These are phyloP conservation scores for Ceratocystis alfenasii DNA, from an alignment of 2,329 filamentous ascomycete species.

Conservation along the genomic window DNA sequence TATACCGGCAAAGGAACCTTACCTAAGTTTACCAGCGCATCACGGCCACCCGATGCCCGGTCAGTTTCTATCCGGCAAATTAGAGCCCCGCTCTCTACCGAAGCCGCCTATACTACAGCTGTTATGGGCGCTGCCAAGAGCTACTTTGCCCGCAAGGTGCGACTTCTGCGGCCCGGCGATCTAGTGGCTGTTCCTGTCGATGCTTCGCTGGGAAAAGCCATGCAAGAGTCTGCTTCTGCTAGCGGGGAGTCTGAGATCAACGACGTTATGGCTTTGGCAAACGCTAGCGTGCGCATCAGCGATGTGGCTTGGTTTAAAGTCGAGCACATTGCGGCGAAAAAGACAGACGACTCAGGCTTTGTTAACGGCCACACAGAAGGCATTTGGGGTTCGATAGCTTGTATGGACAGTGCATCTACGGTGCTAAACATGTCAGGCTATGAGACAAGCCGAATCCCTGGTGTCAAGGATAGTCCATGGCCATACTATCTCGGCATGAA, in stretches of 20 bases:
- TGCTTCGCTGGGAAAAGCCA: constrained; percentile 65
- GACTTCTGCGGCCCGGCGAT: constrained; percentile 77
- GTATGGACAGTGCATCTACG: constrained; percentile 75
- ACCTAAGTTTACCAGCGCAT: constrained; percentile 44
- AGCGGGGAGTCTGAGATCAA: constrained; percentile 54
- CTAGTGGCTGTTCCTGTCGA: constrained; percentile 83
- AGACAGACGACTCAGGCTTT: constrained; percentile 39
- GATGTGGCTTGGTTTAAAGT: constrained; percentile 89
- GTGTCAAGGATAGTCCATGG: constrained; percentile 67
- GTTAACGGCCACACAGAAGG: constrained; percentile 45
- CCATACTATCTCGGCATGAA: constrained; percentile 77
- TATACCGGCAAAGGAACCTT: constrained; percentile 42
- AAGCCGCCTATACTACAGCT: constrained; percentile 71
- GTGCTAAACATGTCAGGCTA: constrained; percentile 87
- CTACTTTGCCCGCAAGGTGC: constrained; percentile 71
- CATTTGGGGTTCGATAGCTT: constrained; percentile 74
- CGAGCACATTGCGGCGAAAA: constrained; percentile 54
- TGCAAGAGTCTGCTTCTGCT: constrained; percentile 56
- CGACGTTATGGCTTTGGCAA: constrained; percentile 45
- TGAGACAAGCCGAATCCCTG: constrained; percentile 67
- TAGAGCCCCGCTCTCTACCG: constrained; percentile 76
- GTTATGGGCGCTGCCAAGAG: constrained; percentile 77
- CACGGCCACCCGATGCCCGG: constrained; percentile 47
- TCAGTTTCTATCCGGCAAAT: constrained; percentile 85
- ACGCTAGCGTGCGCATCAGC: constrained; percentile 32